Conservation (phyloP, 2,329 filamentous ascomycete species). For the Aspergillus hiratsukae region DNA sequence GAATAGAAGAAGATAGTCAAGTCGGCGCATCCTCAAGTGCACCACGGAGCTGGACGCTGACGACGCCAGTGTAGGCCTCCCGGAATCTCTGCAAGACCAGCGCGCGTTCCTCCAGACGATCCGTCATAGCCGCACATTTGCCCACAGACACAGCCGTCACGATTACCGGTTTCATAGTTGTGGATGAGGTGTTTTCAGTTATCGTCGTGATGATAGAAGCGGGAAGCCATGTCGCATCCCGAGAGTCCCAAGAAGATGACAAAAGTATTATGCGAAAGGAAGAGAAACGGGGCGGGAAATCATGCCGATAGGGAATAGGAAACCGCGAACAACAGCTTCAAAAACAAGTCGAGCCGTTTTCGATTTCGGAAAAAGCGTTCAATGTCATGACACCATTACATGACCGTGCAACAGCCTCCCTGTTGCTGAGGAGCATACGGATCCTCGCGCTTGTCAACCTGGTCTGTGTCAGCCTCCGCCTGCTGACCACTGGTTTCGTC, state of each 20-base stretch:
- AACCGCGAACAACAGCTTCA: constrained; percentile 17
- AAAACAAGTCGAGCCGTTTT: constrained; percentile 19
- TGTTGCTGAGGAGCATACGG: constrained; percentile 96
- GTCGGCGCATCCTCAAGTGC: constrained; percentile 11
- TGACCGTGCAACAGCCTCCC: constrained; percentile 89
- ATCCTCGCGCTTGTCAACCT: constrained; percentile 91
- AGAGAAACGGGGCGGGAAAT: constrained; percentile 16
- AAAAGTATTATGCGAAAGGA: constrained; percentile 17
- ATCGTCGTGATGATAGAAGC: neutral
- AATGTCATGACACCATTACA: constrained; percentile 56
- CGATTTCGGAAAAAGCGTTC: constrained; percentile 10
- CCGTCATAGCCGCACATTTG: constrained; percentile 5
- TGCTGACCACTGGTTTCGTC: constrained; percentile 7
- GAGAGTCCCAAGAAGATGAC: constrained; percentile 9
- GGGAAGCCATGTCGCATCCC: neutral
- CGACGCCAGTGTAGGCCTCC: constrained; percentile 3
- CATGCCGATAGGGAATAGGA: constrained; percentile 18
- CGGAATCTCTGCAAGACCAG: constrained; percentile 21
- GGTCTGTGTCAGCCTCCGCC: constrained; percentile 6
- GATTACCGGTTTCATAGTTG: neutral
- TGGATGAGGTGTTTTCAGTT: neutral
- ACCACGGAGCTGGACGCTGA: neutral
- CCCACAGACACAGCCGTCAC: constrained; percentile 4
- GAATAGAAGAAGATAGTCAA: constrained; percentile 6
- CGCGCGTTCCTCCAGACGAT: constrained; percentile 14